Conservation (phyloP, 2,329 filamentous ascomycete genomes). For the Nannizziopsis arthrosporioides region DNA sequence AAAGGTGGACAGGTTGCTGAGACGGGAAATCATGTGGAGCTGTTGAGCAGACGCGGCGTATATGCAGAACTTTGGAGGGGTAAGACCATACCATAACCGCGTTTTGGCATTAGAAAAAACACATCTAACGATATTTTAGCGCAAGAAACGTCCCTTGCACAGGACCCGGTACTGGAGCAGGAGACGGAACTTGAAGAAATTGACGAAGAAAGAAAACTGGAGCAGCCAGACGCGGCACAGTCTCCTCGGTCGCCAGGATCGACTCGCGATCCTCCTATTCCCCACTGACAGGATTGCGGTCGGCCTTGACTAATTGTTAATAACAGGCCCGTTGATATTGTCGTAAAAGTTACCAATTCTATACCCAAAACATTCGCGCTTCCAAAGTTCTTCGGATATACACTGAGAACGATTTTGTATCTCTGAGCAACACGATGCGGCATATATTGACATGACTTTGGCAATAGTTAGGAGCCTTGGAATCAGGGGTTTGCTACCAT, state of each 20-base stretch:
- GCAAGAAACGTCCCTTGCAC: conserved; percentile 47
- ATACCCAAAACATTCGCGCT: no score
- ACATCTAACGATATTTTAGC: conserved; percentile 29
- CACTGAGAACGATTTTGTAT: no score
- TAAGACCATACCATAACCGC: conserved; percentile 35
- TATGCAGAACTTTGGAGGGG: conserved; percentile 87
- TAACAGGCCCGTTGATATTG: no score
- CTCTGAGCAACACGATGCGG: no score
- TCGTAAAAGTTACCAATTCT: no score
- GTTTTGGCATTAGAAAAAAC: no score
- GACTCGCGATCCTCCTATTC: conserved; percentile 5
- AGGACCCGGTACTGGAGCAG: conserved; percentile 31
- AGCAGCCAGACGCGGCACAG: not conserved
- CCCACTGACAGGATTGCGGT: not conserved
- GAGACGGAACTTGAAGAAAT: conserved; percentile 30
- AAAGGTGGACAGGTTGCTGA: conserved; percentile 77
- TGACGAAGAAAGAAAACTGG: conserved; percentile 15
- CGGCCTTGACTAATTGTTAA: not conserved
- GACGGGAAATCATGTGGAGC: conserved; percentile 70
- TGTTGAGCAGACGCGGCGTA: conserved; percentile 66
- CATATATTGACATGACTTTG: no score
- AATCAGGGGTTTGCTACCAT: no score
- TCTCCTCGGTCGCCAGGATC: not conserved
- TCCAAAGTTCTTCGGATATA: no score
- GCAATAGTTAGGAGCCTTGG: no score